A percentile compares a stretch with the other conserved stretches of the same genome.
Evolutionary conservation across 768 basidiomycete genomes (phyloP).

Genomic region (Cystobasidium tubakii): DNA sequence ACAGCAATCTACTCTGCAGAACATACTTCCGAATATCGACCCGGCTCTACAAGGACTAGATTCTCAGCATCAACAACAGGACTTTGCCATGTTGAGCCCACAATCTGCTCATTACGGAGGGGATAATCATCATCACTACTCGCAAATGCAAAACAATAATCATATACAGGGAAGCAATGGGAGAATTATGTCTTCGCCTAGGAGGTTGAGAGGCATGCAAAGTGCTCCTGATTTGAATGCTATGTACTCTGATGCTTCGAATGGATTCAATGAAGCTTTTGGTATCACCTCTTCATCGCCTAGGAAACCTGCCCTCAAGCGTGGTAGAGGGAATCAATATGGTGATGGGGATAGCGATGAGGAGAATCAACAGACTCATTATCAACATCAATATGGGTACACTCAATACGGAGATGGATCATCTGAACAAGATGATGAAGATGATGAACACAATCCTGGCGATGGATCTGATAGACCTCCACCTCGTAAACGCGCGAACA

Average conservation of each 20-base stretch:
- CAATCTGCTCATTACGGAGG: slow-evolving; percentile 20
- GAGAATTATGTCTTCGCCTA: slow-evolving; percentile 22
- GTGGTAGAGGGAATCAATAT: slow-evolving; percentile 23
- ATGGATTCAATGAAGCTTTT: slow-evolving; percentile 4
- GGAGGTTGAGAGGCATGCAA: slow-evolving; percentile 28
- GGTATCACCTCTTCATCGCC: slow-evolving; percentile 12
- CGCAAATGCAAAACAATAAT: not conserved
- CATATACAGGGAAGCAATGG: not conserved
- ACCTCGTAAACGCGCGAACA: slow-evolving; percentile 8
- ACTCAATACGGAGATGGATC: not conserved
- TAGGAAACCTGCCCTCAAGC: slow-evolving; percentile 29
- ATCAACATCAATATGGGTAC: not conserved
- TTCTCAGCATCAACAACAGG: not conserved
- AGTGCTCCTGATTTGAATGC: slow-evolving; percentile 34
- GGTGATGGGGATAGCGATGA: slow-evolving; percentile 20
- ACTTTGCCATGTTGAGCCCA: not conserved
- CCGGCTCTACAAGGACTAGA: slow-evolving; percentile 4
- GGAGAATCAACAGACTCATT: not conserved
- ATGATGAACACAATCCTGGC: slow-evolving; percentile 26
- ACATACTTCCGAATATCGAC: not conserved
- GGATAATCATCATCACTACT: not conserved
- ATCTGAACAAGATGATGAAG: slow-evolving; percentile 8
- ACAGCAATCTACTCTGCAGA: slow-evolving; percentile 2
- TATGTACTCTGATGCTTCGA: slow-evolving; percentile 5
- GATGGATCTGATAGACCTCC: slow-evolving; percentile 11